A percentile compares a stretch with the other conserved stretches of the same genome.
These are phyloP conservation scores for Aspergillus unguis DNA, from an alignment of 2,329 filamentous ascomycete genomes.

Conservation along the genomic window DNA sequence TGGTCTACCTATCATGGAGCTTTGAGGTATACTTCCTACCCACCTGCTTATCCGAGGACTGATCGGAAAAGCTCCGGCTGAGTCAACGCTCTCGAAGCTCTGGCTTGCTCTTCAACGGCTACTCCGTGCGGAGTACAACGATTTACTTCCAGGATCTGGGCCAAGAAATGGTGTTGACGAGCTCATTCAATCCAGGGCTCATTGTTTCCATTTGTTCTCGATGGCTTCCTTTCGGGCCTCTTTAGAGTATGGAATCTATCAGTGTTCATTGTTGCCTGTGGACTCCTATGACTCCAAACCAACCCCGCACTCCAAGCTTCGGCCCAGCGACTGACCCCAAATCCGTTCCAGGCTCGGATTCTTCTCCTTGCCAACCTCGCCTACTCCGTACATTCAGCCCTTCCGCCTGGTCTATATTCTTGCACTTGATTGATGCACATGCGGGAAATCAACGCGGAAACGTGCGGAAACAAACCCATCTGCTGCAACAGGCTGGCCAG, in stretches of 20 bases:
- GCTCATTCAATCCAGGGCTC: background rate
- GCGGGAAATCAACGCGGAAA: background rate
- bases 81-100: background rate
- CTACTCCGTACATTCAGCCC: background rate
- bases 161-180: too few species aligned
- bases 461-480: background rate
- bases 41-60: background rate
- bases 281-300: background rate
- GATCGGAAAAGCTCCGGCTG: conserved; percentile 1
- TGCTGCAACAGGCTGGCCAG: background rate
- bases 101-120: too few species aligned
- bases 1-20: too few species aligned
- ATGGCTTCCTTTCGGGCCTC: too few species aligned
- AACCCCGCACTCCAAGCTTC: conserved; percentile 9
- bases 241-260: too few species aligned
- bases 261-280: too few species aligned
- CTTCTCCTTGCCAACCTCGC: conserved; percentile 5
- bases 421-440: background rate
- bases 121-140: too few species aligned
- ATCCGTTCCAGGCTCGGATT: conserved; percentile 9
- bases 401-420: background rate
- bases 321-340: conserved; percentile 5
- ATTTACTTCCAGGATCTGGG: too few species aligned
- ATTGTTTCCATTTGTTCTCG: background rate
- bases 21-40: background rate